Base-by-base conservation (phyloP, 2,329 filamentous ascomycete genomes). In the Coniella vitis region DNA sequence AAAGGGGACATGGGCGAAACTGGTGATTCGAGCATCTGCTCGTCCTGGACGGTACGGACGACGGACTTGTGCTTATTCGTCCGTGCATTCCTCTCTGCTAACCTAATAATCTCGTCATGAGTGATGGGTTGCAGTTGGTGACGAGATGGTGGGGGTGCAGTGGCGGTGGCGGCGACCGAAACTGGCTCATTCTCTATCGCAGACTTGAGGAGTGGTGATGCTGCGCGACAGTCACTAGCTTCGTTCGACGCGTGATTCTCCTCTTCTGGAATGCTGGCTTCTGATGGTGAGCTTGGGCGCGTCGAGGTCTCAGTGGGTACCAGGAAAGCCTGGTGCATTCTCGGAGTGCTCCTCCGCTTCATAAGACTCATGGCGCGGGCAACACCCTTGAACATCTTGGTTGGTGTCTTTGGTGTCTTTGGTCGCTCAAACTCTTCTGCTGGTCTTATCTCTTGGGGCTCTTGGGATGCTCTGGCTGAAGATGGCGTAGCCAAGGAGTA, bases 301-400 rank as follows among this genome's bases (percentile, higher is more conserved):
- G 60, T 51, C 42, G 69, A 64, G 37, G 70, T 66, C 16, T 61
- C 61, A 7, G 66, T 64, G 34, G 59, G 57, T n/a, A 59, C 58
- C 29, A 65, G 21, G 38, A 44, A 52, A 38, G 65, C 60, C 12
- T 62, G 55, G 55, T 64, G 68, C 53, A 81, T 65, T 20, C 67
- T 65, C 7, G 74, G 73, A 47, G 69, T 69, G 65, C 76, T 81
- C 54, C 74, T 70, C 69, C 78, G 79, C 58, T 72, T 70, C 42
- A 73, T 72, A 25, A 81, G 65, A 56, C 70, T 78, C 38, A 81
- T 63, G 3, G 76, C 76, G 56, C 74, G 71, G 12, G 66, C 63
- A 13, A 72, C 62, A 25, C 67, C 66, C 58, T 72, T 76, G 53
- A 80, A 69, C 48, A 79, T 65, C 29, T 65, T 64, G 1, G 71